Evolutionary conservation across 371 early-diverging fungal species (phyloP), one percentile per base, ranked within the genome.

Genomic region (Mucor velutinosus): DNA sequence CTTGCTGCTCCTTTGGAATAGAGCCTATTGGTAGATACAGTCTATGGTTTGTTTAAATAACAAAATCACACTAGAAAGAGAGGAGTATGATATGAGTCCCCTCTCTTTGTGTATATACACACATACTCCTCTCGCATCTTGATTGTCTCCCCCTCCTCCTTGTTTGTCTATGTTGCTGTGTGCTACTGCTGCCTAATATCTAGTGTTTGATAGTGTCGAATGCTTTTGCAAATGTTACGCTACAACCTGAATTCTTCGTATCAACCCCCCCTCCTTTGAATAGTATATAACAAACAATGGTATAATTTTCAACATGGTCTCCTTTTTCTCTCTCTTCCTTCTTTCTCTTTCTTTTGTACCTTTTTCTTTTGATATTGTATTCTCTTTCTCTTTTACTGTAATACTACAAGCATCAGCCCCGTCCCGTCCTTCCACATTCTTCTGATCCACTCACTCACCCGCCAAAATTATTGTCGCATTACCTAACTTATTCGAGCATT

Each of bases 241-340:
- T 53, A 53, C 53, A 53, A 27, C 53, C 53, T 53, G 53, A 53
- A 53, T 27, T 64, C 35, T 62, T 33, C 62, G 30, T 25, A n/a
- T 32, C 59, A 33, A n/a, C 39, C 59, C 23, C 60, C 58, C 43
- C 45, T 57, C 43, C 45, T 57, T 43, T 19, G 30, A 19, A 10
- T 43, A 19, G 45, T 30, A 57, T 37, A 64, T 10, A 64, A 53
- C 35, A 55, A 39, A 55, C 33, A 62, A 62, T 53, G 27, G 53
- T 53, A 53, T 53, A 53, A 53, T 53, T 27, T 33, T 19, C 43
- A 43, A 41, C 60, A 39, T 59, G 49, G 15, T 45, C 41, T 43
- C 39, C 41, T 39, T 55, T 23, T 56, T 57, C 15, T 63, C 12
- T 21, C 27, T 35, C 43, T 41, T 64, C 11, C 33, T 47, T 47